A percentile compares a stretch with the other conserved stretches of the same genome.
Evolutionary conservation across 2,329 filamentous ascomycete genomes (phyloP).

Genomic region (Triangularia setosa): DNA sequence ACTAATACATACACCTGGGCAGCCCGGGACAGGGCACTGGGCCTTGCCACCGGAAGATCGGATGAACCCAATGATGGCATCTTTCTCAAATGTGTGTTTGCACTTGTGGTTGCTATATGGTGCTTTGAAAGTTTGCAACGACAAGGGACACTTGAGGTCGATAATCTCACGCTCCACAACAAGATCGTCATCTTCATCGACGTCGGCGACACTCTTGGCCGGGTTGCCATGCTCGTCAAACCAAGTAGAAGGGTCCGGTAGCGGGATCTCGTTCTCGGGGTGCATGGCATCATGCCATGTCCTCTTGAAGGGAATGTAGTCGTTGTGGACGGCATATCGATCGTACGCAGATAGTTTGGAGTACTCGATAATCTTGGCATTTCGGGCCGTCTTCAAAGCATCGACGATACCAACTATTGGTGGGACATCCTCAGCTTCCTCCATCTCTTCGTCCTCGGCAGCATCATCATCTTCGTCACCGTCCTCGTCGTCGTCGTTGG

Average conservation of each 20-base stretch:
- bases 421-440: conserved; percentile 23
- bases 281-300: conserved; percentile 53
- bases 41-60: conserved; percentile 31
- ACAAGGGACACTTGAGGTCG: conserved; percentile 67
- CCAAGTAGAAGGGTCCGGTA: conserved; percentile 53
- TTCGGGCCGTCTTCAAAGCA: conserved; percentile 36
- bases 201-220: conserved; percentile 27
- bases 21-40: conserved; percentile 60
- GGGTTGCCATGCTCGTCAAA: conserved; percentile 47
- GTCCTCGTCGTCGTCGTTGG: conserved; percentile 11
- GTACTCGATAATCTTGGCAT: conserved; percentile 42
- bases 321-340: conserved; percentile 54
- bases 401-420: conserved; percentile 31
- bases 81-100: conserved; percentile 68
- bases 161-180: conserved; percentile 60
- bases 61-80: conserved; percentile 56
- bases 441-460: conserved; percentile 23
- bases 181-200: conserved; percentile 55
- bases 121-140: conserved; percentile 59
- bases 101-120: conserved; percentile 65
- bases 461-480: conserved; percentile 25
- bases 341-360: conserved; percentile 38
- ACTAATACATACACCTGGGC: conserved; percentile 46
- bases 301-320: conserved; percentile 57
- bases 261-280: conserved; percentile 44